Conservation (phyloP, 305 asterid genomes). For the Fraxinus latifolia region DNA sequence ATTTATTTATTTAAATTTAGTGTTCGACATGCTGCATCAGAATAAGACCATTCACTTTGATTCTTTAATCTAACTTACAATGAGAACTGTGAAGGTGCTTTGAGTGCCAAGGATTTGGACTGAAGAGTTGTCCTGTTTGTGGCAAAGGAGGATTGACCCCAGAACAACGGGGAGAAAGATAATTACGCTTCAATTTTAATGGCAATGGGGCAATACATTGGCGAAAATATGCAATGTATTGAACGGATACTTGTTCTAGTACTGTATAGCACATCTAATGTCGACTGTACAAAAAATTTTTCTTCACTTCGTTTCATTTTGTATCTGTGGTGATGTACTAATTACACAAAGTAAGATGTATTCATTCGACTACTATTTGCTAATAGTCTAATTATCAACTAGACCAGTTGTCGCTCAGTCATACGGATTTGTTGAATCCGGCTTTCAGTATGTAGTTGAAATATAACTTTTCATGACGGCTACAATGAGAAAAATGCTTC, state of each 20-base stretch:
- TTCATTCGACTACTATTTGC: neutral
- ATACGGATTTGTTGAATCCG: neutral
- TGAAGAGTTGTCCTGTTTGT: constrained; percentile 72
- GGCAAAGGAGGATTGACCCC: constrained; percentile 88
- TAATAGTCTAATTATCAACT: neutral
- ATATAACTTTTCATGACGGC: neutral
- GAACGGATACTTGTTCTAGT: neutral
- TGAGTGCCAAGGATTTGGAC: constrained; percentile 86
- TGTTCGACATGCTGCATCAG: neutral
- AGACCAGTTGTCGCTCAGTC: neutral
- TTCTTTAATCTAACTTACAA: neutral
- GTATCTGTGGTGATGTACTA: neutral
- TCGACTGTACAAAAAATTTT: neutral
- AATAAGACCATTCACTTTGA: neutral
- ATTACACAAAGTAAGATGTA: neutral
- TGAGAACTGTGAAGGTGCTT: constrained; percentile 49
- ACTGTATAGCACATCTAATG: neutral
- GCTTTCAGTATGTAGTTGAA: neutral
- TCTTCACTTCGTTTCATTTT: neutral
- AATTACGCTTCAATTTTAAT: neutral
- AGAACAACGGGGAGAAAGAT: constrained; percentile 91
- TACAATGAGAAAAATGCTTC: neutral
- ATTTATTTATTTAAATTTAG: neutral
- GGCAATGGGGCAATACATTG: neutral
- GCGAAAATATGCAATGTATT: neutral